Evolutionary conservation across 495 filamentous ascomycete species (phyloP).

Genomic region (Aspergillus funiculosus): DNA sequence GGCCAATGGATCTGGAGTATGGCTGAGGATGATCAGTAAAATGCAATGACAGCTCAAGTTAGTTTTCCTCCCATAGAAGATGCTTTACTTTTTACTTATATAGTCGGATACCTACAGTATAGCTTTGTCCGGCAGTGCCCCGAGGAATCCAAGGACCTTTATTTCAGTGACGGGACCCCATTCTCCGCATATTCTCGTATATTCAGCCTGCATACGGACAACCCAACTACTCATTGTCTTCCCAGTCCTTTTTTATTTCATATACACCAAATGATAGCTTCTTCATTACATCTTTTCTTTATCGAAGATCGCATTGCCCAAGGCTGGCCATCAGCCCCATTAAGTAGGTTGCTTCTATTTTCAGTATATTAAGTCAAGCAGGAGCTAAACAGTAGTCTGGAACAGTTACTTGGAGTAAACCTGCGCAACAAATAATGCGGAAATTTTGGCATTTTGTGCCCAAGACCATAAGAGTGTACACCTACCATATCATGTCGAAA

Average conservation of each 20-base stretch:
- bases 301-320: constrained; percentile 10
- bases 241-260: constrained; percentile 10
- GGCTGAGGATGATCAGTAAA: no score
- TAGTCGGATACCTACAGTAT: not conserved
- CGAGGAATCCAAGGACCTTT: not conserved
- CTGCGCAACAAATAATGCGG: no score
- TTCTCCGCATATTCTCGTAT: not conserved
- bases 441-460: not conserved
- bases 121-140: not conserved
- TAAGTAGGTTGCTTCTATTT: no score
- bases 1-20: no score
- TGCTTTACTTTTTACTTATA: no score
- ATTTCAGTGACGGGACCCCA: not conserved
- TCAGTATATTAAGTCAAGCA: no score
- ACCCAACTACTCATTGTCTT: not conserved
- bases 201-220: not conserved
- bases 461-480: not conserved
- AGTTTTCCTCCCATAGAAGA: no score
- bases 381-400: no score
- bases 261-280: constrained; percentile 11
- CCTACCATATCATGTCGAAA: not conserved
- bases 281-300: constrained; percentile 16
- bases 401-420: no score
- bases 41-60: no score
- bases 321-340: constrained; percentile 8